Conservation (phyloP, 2,329 filamentous ascomycete genomes). For the Annulohypoxylon truncatum region DNA sequence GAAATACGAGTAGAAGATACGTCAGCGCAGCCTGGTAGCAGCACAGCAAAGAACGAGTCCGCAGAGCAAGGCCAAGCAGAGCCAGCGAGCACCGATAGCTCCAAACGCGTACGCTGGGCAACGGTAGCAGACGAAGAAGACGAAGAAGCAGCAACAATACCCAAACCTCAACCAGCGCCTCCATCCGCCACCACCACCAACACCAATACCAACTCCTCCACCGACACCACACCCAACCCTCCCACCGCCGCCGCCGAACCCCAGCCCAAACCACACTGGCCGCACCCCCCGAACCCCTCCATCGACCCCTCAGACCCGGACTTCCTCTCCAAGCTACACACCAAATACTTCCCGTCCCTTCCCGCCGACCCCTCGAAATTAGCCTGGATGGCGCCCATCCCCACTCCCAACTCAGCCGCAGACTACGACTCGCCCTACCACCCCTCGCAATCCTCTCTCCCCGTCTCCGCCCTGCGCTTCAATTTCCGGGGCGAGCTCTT, state of each 20-base stretch:
- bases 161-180: slow-evolving; percentile 10
- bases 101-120: slow-evolving; percentile 27
- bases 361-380: slow-evolving; percentile 86
- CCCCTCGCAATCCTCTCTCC: slow-evolving; percentile 77
- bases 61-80: not conserved
- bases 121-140: slow-evolving; percentile 38
- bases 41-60: slow-evolving; percentile 7
- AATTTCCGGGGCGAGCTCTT: slow-evolving; percentile 86
- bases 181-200: slow-evolving; percentile 1
- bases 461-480: slow-evolving; percentile 84
- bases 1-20: slow-evolving; percentile 45
- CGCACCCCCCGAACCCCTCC: slow-evolving; percentile 59
- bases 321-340: slow-evolving; percentile 86
- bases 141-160: slow-evolving; percentile 14
- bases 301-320: slow-evolving; percentile 84
- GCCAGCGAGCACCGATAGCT: not conserved
- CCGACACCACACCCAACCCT: slow-evolving; percentile 45
- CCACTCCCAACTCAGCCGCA: slow-evolving; percentile 71
- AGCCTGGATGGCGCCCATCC: slow-evolving; percentile 87
- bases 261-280: slow-evolving; percentile 67
- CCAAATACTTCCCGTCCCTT: slow-evolving; percentile 92
- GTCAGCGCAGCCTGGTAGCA: slow-evolving; percentile 15
- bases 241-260: slow-evolving; percentile 45
- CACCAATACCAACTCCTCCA: not conserved
- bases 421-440: slow-evolving; percentile 84